Conservation (phyloP, 1,139 yeast species). For the Lodderomyces metapsilosis region DNA sequence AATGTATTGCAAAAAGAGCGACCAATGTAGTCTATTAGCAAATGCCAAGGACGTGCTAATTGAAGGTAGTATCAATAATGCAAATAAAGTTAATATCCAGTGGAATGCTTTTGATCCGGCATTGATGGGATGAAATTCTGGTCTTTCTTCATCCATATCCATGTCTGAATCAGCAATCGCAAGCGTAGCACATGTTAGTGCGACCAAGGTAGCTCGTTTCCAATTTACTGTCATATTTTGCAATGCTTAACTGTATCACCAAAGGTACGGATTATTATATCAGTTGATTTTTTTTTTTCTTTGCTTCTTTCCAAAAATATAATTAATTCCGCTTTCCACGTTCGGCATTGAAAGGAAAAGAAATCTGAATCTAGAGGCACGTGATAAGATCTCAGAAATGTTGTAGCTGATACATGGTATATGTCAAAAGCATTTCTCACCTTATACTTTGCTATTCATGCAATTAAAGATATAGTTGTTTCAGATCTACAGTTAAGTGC, state of each 20-base stretch:
- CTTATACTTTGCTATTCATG: too few relatives aligned
- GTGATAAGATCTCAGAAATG: background rate
- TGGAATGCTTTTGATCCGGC: slow-evolving; percentile 59
- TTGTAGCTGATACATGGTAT: background rate
- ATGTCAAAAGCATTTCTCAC: too few relatives aligned
- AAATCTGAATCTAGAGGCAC: background rate
- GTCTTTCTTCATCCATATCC: slow-evolving; percentile 37
- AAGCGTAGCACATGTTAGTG: background rate
- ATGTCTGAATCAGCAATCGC: slow-evolving; percentile 15
- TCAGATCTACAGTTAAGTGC: too few relatives aligned
- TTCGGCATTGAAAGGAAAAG: background rate
- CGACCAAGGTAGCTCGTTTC: background rate
- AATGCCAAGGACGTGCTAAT: slow-evolving; percentile 52
- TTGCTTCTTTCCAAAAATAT: too few relatives aligned
- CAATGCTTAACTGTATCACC: too few relatives aligned
- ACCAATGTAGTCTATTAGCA: slow-evolving; percentile 48
- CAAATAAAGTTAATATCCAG: slow-evolving; percentile 52
- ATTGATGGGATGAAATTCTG: slow-evolving; percentile 45
- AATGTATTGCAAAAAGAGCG: slow-evolving; percentile 47
- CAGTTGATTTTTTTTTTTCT: too few relatives aligned
- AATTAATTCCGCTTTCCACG: background rate
- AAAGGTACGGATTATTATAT: too few relatives aligned
- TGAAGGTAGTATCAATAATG: slow-evolving; percentile 55
- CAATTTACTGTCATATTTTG: background rate
- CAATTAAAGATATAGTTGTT: too few relatives aligned